phyloP scores from a whole-genome alignment of 306 rosid genomes.

The Casuarina glauca region DNA sequence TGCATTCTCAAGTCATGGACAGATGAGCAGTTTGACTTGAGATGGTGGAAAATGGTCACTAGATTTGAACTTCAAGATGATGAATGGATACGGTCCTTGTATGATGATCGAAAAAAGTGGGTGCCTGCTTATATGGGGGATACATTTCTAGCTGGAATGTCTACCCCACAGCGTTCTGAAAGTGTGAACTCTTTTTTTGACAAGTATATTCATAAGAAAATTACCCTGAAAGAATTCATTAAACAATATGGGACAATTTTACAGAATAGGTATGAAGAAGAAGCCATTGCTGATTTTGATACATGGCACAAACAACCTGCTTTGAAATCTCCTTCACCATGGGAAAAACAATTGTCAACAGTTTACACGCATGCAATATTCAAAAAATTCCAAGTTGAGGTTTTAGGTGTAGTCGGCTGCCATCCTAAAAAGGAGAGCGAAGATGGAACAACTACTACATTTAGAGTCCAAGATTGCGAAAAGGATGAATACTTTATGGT shows the following conservation, averaged over 20 bases:
- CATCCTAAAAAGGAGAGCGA: constrained; percentile 53
- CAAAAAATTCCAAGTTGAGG: constrained; percentile 58
- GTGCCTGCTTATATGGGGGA: constrained; percentile 54
- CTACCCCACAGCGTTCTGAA: constrained; percentile 52
- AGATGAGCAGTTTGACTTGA: constrained; percentile 52
- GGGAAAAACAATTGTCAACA: constrained; percentile 65
- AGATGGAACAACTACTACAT: constrained; percentile 42
- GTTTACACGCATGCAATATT: constrained; percentile 56
- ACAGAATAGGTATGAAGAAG: constrained; percentile 60
- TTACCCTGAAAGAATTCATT: constrained; percentile 53
- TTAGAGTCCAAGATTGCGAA: constrained; percentile 62
- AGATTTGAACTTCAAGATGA: constrained; percentile 59
- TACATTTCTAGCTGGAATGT: constrained; percentile 59
- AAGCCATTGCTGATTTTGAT: constrained; percentile 63
- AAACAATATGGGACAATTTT: constrained; percentile 56
- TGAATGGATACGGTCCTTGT: constrained; percentile 44
- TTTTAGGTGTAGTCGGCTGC: constrained; percentile 62
- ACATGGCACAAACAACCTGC: constrained; percentile 64
- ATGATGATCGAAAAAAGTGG: constrained; percentile 57
- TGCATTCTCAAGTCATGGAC: constrained; percentile 57
- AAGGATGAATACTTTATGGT: constrained; percentile 47
- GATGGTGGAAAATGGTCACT: constrained; percentile 60
- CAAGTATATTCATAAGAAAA: constrained; percentile 57
- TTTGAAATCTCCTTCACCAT: constrained; percentile 60
- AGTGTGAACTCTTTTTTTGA: constrained; percentile 61